Base-by-base conservation (phyloP, 768 basidiomycete genomes). In the Leccinum barrowsii region DNA sequence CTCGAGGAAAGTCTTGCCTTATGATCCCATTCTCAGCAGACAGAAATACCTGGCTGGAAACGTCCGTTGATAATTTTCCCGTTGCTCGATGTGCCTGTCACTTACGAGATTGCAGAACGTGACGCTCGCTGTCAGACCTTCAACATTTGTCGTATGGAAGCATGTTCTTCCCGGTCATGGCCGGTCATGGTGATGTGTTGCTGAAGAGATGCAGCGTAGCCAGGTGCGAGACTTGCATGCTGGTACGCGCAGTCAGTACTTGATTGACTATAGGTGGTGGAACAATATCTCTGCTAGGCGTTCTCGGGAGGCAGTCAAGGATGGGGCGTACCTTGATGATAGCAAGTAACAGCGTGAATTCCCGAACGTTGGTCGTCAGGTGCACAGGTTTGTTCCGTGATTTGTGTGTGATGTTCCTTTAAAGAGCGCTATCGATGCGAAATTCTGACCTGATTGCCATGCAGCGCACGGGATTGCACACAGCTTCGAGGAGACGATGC, bases 31-130 rank as follows among this genome's bases (percentile, higher is more conserved):
- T 28, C 75, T 87, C 22, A 63, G 74, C 44, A 85, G 82, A 65
- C 79, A 82, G 40, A 76, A 75, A 54, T 86, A 85, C 61, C 66
- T 85, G 10, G 84, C 80, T 54, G 85, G 86, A 2, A 71, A 85
- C 58, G 84, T 82, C 54, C 48, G 78, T 74, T 22, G 44, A 53
- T 24, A 13, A 13, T 54, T 0, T 17, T 22, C 24, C 15, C 6
- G 8, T 2, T 0, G 3, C 24, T 49, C 37, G 24, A 32, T 48
- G 12, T 40, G 15, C 17, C 37, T 40, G 7, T 40, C 13, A 17
- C 56, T 62, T 37, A 67, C 26, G 34, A 8, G 2, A 21, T 49
- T 19, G 13, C 57, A 80, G 74, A 62, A 69, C 32, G 19, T 86
- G 52, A 84, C 82, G 6, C 72, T 86, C 2, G 83, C 81, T 3